Conservation (phyloP, 371 early-diverging fungal species). For the Fennellomyces sp. region DNA sequence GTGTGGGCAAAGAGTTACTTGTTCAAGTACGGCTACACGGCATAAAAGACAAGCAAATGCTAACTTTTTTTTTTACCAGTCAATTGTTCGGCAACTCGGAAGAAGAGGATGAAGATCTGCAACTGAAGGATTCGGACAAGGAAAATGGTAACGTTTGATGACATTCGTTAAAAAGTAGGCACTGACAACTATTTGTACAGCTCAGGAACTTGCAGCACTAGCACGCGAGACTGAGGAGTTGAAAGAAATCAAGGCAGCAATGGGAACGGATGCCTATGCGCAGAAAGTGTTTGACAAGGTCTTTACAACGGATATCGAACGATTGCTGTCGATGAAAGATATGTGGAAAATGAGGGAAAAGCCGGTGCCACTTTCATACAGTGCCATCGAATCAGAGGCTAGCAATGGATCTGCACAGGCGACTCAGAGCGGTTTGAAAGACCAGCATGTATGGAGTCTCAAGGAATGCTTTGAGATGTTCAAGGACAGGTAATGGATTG, state of each 20-base stretch:
- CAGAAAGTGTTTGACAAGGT: constrained; percentile 82
- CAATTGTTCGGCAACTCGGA: constrained; percentile 17
- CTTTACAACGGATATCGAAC: constrained; percentile 77
- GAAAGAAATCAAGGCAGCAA: constrained; percentile 61
- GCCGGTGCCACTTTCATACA: constrained; percentile 73
- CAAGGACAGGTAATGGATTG: constrained; percentile 54
- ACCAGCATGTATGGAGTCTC: constrained; percentile 74
- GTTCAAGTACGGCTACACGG: constrained; percentile 58
- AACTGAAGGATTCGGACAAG: constrained; percentile 5
- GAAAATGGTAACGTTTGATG: not conserved
- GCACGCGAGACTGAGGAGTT: constrained; percentile 74
- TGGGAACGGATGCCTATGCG: constrained; percentile 68
- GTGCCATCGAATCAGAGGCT: constrained; percentile 26
- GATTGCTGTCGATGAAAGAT: constrained; percentile 81
- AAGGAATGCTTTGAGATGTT: constrained; percentile 59
- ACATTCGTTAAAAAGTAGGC: not conserved
- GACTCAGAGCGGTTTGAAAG: constrained; percentile 33
- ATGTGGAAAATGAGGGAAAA: constrained; percentile 82
- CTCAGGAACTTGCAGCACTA: constrained; percentile 74
- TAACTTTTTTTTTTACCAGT: constrained; percentile 65
- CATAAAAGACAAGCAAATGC: constrained; percentile 63
- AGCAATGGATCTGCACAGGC: not conserved
- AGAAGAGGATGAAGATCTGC: constrained; percentile 9
- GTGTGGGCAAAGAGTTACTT: constrained; percentile 99
- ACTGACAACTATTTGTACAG: constrained; percentile 29